These are phyloP conservation scores for Coemansia sp. DNA, from an alignment of 192 early-diverging fungal species.

Conservation along the genomic window DNA sequence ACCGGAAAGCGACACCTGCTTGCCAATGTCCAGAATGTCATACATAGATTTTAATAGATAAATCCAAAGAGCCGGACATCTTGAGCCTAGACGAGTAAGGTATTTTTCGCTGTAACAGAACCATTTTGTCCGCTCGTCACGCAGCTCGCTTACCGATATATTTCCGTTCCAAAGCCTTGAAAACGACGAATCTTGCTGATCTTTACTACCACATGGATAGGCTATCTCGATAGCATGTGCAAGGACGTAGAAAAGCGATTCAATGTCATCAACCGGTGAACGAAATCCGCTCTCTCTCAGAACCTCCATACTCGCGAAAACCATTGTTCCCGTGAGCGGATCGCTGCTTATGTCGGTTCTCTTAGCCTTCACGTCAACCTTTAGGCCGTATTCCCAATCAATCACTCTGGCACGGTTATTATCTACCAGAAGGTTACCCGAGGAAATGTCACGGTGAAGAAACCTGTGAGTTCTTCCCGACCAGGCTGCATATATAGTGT, in stretches of 20 bases:
- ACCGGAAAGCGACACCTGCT: too few species aligned
- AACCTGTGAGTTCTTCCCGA: not conserved
- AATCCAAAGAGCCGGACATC: too few species aligned
- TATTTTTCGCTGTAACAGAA: not conserved
- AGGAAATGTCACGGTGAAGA: constrained; percentile 29
- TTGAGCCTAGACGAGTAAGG: too few species aligned
- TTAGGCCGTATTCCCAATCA: constrained; percentile 19
- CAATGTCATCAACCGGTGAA: constrained; percentile 8
- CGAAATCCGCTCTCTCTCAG: not conserved
- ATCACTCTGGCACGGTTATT: not conserved
- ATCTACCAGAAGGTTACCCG: constrained; percentile 15
- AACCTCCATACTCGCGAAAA: constrained; percentile 12
- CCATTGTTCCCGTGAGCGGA: not conserved
- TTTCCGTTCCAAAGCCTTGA: too few species aligned
- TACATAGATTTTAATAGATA: too few species aligned
- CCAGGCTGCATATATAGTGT: not conserved
- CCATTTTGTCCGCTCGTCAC: not conserved
- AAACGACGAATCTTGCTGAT: too few species aligned
- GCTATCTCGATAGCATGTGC: not conserved
- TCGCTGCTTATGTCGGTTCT: not conserved
- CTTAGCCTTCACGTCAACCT: not conserved
- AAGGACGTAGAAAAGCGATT: constrained; percentile 23
- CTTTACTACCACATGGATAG: not conserved
- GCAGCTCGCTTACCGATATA: too few species aligned
- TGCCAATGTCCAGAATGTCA: too few species aligned